Conservation (phyloP, 169 alveolate species). For the Cyclospora cayetanensis region DNA sequence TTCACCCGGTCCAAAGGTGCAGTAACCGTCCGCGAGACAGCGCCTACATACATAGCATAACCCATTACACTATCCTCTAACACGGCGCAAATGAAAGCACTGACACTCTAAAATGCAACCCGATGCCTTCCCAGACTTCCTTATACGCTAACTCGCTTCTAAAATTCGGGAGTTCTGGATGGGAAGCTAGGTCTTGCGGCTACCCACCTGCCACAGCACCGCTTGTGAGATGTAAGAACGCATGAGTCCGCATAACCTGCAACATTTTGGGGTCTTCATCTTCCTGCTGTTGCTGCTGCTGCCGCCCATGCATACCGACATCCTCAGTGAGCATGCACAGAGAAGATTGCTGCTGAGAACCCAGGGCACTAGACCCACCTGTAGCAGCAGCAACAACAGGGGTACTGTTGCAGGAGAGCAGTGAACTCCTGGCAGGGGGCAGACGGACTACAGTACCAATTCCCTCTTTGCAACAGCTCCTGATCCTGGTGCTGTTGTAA, state of each 20-base stretch:
- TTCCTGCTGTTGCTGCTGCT: not conserved
- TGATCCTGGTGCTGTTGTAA: no score
- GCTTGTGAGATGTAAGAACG: constrained; percentile 71
- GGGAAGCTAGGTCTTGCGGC: not conserved
- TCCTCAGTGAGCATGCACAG: not conserved
- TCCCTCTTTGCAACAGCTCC: no score
- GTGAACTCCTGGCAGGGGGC: not conserved
- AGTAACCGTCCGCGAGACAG: constrained; percentile 75
- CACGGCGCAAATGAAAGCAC: not conserved
- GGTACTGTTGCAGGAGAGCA: constrained; percentile 18
- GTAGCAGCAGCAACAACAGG: constrained; percentile 35
- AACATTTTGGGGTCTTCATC: constrained; percentile 51
- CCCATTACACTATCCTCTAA: not conserved
- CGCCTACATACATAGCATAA: constrained; percentile 56
- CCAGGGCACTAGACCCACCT: not conserved
- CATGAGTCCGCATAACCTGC: constrained; percentile 61
- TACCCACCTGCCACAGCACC: constrained; percentile 74
- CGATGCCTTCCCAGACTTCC: not conserved
- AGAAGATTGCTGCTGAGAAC: constrained; percentile 8
- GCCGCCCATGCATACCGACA: not conserved
- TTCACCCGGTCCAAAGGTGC: constrained; percentile 79
- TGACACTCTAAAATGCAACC: not conserved
- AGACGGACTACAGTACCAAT: not conserved
- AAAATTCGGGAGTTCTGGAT: not conserved
- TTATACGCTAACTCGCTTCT: not conserved